Conservation (phyloP, 345 rosid species). For the Combretum micranthum region DNA sequence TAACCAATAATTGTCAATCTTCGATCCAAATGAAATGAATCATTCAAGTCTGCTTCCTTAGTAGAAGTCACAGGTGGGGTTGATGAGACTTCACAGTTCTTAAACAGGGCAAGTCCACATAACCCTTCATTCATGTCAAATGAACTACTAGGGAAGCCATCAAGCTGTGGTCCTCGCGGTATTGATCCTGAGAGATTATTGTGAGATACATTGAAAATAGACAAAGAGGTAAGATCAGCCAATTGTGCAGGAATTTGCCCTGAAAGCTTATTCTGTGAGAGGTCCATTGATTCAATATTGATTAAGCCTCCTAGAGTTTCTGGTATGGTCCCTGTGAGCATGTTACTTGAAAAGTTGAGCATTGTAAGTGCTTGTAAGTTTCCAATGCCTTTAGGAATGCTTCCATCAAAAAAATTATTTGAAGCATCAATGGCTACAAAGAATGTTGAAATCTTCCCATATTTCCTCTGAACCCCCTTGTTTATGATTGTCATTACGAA, state of each 20-base stretch:
- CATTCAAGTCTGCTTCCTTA: not conserved
- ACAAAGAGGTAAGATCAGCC: not conserved
- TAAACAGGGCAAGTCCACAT: not conserved
- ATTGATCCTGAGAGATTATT: conserved; percentile 1
- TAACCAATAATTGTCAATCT: not conserved
- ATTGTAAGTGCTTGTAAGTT: not conserved
- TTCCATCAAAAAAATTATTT: not conserved
- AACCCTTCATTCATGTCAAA: not conserved
- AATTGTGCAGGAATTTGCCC: not conserved
- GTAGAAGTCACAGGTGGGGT: not conserved
- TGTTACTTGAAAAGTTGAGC: conserved; percentile 1
- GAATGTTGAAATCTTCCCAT: not conserved
- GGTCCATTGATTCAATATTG: not conserved
- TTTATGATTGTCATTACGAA: not conserved
- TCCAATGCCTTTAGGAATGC: not conserved
- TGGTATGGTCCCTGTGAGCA: not conserved
- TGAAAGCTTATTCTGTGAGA: not conserved
- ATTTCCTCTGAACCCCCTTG: not conserved
- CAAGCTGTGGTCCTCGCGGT: not conserved
- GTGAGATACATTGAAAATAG: conserved; percentile 1
- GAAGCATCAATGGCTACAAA: not conserved
- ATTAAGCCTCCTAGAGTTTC: not conserved
- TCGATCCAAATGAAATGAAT: not conserved
- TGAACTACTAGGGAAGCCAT: not conserved
- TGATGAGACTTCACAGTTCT: not conserved